These are phyloP conservation scores for Microdochium bolleyi DNA, from an alignment of 2,329 filamentous ascomycete species.

Conservation along the genomic window DNA sequence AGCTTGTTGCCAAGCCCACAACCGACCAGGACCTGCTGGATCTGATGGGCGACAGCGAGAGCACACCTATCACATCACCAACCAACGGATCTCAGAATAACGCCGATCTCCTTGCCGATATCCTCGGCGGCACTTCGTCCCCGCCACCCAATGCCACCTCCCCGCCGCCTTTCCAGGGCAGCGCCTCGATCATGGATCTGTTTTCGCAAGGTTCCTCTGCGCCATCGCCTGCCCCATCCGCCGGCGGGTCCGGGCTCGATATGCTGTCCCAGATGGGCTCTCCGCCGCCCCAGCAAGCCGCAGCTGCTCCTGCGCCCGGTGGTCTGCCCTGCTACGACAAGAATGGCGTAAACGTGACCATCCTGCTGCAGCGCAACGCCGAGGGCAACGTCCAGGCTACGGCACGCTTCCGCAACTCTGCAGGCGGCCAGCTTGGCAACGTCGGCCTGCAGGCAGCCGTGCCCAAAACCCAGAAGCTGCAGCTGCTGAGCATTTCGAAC, in stretches of 20 bases:
- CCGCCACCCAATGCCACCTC: conserved; percentile 31
- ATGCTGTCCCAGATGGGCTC: conserved; percentile 41
- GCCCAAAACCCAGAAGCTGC: conserved; percentile 90
- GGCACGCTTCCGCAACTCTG: conserved; percentile 76
- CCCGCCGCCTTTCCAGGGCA: conserved; percentile 46
- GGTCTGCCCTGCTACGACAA: conserved; percentile 75
- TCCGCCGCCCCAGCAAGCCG: conserved; percentile 36
- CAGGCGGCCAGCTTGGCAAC: conserved; percentile 54
- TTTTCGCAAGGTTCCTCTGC: conserved; percentile 49
- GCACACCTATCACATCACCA: conserved; percentile 50
- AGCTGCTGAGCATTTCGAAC: conserved; percentile 82
- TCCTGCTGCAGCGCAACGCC: conserved; percentile 77
- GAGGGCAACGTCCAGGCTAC: conserved; percentile 74
- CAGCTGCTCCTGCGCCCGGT: conserved; percentile 32
- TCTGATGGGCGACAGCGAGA: conserved; percentile 73
- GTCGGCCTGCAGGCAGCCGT: conserved; percentile 91
- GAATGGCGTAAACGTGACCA: conserved; percentile 72
- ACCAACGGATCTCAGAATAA: conserved; percentile 58
- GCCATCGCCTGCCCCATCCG: conserved; percentile 28
- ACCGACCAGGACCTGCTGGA: conserved; percentile 90
- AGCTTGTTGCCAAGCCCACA: conserved; percentile 59
- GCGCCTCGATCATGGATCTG: conserved; percentile 82
- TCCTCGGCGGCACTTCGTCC: conserved; percentile 67
- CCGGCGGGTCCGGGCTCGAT: conserved; percentile 38
- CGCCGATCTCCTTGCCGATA: conserved; percentile 83